Evolutionary conservation across 495 filamentous ascomycete species (phyloP), one percentile per base, ranked within the genome.

Genomic region (Aspergillus mulundensis): DNA sequence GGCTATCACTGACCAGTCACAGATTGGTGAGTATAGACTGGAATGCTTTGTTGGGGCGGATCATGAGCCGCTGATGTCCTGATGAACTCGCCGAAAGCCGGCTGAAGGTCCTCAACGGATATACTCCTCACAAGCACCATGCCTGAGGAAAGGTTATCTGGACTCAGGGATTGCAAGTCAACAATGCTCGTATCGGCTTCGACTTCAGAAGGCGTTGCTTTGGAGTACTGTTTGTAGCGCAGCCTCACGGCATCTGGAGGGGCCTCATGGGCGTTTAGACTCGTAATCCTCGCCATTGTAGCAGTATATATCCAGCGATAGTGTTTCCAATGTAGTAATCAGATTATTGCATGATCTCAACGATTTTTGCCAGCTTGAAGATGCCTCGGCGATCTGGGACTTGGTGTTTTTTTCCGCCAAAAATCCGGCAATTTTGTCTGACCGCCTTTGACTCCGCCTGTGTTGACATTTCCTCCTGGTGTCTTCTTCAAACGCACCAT

Each of bases 201-300:
- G 11, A 85, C 66, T 7, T 77, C 71, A 5, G 65, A 52, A 11
- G 71, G 50, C 1, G 66, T 61, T 53, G 77, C 69, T 28, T 71
- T 78, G 24, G 80, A 78, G 52, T 83, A 87, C 46, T 73, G 75
- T 67, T 92, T 95, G 74, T 84, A 92, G 42, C 82, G 66, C 38
- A 72, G 70, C 39, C 80, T 78, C 43, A 95, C 70, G 19, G 72
- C 65, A 34, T 86, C 81, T 12, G 89, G 88, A 18, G 89, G 87
- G 50, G 78, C 80, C 67, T 87, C 81, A 63, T 88, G 81, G 25
- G 89, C 82, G 66, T 91, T 84, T 10, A 90, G 72, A 5, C 75
- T 77, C 61, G 66, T 69, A 44, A 76, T 74, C 18, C 67, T 69
- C 19, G 70, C 69, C 73, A 76, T 76, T 21, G 0, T 10, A 20